phyloP scores from a whole-genome alignment of 2,329 filamentous ascomycete genomes.

The Myriangium duriaei region DNA sequence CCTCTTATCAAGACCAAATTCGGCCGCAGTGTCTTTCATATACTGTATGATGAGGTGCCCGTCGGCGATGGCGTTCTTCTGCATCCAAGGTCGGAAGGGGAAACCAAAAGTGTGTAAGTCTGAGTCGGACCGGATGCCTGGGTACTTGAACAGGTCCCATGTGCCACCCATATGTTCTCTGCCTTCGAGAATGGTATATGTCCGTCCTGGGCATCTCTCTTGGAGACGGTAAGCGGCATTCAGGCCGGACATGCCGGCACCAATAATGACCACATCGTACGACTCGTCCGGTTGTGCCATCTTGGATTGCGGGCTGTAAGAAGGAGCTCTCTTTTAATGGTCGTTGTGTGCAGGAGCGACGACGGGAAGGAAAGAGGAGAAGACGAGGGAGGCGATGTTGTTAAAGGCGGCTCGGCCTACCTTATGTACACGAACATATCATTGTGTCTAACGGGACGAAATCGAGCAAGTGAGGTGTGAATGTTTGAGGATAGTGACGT shows the following conservation, averaged over 20 bases:
- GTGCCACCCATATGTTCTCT: constrained; percentile 59
- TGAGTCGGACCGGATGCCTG: constrained; percentile 45
- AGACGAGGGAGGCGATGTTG: no score
- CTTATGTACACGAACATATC: no score
- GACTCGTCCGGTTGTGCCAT: constrained; percentile 4
- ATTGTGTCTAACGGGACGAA: no score
- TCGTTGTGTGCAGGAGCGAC: no score
- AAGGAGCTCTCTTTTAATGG: no score
- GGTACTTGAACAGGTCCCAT: constrained; percentile 65
- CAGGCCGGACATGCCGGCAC: constrained; percentile 64
- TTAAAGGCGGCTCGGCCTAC: no score
- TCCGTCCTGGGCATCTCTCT: constrained; percentile 37
- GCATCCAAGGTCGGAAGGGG: constrained; percentile 55
- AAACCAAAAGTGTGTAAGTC: constrained; percentile 45
- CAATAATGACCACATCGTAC: constrained; percentile 48
- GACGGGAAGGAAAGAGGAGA: no score
- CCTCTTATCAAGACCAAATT: constrained; percentile 34
- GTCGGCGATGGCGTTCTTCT: constrained; percentile 33
- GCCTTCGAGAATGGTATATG: constrained; percentile 56
- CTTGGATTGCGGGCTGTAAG: no score
- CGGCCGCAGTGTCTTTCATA: constrained; percentile 31
- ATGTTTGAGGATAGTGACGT: no score
- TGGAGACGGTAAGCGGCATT: constrained; percentile 54
- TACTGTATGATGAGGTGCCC: constrained; percentile 34
- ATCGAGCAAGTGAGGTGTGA: no score